phyloP scores from a whole-genome alignment of 2,329 filamentous ascomycete species.

The Penicillium sp. region DNA sequence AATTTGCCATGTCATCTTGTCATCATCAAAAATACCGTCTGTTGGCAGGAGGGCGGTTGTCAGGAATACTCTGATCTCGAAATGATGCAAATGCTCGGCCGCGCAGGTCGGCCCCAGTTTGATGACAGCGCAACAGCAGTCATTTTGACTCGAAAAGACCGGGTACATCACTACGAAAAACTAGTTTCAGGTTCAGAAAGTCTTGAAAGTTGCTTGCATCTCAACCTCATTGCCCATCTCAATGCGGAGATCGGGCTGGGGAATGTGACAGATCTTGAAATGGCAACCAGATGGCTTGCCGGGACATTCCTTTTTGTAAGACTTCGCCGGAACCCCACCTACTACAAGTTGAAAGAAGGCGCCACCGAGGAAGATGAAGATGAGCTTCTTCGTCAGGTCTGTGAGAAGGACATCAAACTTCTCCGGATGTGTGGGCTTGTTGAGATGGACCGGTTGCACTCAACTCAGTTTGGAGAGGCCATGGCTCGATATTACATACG shows the following conservation, averaged over 20 bases:
- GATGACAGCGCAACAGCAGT: conserved; percentile 76
- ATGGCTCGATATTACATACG: conserved; percentile 84
- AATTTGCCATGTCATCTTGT: conserved; percentile 85
- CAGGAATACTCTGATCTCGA: conserved; percentile 81
- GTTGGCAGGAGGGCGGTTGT: conserved; percentile 63
- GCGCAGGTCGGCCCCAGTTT: conserved; percentile 82
- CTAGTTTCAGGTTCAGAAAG: conserved; percentile 74
- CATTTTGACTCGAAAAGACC: conserved; percentile 74
- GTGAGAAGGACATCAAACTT: conserved; percentile 68
- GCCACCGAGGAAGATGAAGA: conserved; percentile 59
- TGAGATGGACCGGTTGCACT: conserved; percentile 56
- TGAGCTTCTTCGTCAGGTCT: conserved; percentile 70
- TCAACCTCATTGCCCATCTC: conserved; percentile 79
- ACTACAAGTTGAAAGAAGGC: conserved; percentile 69
- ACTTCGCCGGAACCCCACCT: conserved; percentile 68
- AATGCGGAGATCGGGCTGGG: conserved; percentile 82
- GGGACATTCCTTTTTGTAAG: conserved; percentile 80
- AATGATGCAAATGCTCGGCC: conserved; percentile 88
- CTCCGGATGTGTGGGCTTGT: conserved; percentile 66
- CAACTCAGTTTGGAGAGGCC: conserved; percentile 74
- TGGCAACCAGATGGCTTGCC: conserved; percentile 74
- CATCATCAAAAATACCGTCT: conserved; percentile 77
- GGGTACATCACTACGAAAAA: conserved; percentile 68
- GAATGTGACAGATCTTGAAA: conserved; percentile 66
- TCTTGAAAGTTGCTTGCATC: conserved; percentile 77